These are phyloP conservation scores for Acacia confusa DNA, from an alignment of 306 rosid species.

Conservation along the genomic window DNA sequence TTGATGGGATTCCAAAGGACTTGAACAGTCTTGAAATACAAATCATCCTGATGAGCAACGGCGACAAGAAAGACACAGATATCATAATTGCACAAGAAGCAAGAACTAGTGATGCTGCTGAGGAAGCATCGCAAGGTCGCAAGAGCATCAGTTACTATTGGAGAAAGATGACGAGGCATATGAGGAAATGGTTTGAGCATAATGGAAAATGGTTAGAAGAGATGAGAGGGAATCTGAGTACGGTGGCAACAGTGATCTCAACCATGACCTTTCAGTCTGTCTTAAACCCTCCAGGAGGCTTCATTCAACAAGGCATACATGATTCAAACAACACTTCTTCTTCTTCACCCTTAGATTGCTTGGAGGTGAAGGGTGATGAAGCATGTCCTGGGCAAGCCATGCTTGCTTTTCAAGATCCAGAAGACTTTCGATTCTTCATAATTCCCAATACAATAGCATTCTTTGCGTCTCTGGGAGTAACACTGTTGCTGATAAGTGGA, in stretches of 20 bases:
- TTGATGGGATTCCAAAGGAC: neutral
- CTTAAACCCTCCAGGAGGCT: neutral
- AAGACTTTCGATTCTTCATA: neutral
- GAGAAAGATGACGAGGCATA: neutral
- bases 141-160: too few species aligned
- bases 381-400: neutral
- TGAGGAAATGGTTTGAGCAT: neutral
- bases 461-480: neutral
- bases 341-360: neutral
- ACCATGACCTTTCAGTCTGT: neutral
- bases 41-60: neutral
- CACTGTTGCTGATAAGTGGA: neutral
- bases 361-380: neutral
- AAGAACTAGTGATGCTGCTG: neutral
- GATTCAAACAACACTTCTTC: too few species aligned
- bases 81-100: neutral
- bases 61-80: neutral
- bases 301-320: neutral
- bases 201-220: neutral
- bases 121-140: too few species aligned
- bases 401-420: neutral
- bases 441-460: neutral
- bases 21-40: neutral
- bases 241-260: neutral
- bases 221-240: neutral